Evolutionary conservation across 805 yeast genomes (phyloP).

Genomic region (Spathaspora passalidarum): DNA sequence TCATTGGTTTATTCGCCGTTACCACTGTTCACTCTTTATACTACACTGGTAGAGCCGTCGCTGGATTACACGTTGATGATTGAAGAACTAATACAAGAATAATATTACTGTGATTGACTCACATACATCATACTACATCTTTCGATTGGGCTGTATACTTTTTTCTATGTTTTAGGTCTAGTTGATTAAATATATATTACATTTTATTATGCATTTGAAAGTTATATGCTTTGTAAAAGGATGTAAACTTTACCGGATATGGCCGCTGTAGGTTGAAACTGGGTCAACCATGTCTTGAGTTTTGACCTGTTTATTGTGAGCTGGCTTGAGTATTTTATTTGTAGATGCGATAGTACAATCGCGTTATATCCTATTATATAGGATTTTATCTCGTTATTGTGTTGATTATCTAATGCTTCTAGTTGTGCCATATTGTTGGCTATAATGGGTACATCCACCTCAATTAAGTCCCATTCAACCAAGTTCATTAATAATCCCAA

Average conservation of each 20-base stretch:
- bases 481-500: constrained; percentile 11
- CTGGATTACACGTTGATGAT: constrained; percentile 32
- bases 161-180: background rate
- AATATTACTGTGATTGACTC: background rate
- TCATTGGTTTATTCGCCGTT: constrained; percentile 68
- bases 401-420: background rate
- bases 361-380: constrained; percentile 17
- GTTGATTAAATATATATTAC: background rate
- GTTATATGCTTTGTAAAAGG: background rate
- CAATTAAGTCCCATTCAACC: constrained; percentile 6
- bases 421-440: background rate
- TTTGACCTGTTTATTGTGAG: background rate
- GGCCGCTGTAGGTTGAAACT: background rate
- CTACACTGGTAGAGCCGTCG: constrained; percentile 69
- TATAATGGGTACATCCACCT: background rate
- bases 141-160: background rate
- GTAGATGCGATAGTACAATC: constrained; percentile 12
- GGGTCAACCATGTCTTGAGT: background rate
- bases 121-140: background rate
- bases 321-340: background rate
- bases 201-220: too few species aligned
- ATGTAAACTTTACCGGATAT: background rate
- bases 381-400: constrained; percentile 6
- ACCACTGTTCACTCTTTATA: constrained; percentile 63
- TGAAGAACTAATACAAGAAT: background rate